A percentile compares a stretch with the other conserved stretches of the same genome.
These are phyloP conservation scores for Cladosporium sp. DNA, from an alignment of 2,329 filamentous ascomycete genomes.

Conservation along the genomic window DNA sequence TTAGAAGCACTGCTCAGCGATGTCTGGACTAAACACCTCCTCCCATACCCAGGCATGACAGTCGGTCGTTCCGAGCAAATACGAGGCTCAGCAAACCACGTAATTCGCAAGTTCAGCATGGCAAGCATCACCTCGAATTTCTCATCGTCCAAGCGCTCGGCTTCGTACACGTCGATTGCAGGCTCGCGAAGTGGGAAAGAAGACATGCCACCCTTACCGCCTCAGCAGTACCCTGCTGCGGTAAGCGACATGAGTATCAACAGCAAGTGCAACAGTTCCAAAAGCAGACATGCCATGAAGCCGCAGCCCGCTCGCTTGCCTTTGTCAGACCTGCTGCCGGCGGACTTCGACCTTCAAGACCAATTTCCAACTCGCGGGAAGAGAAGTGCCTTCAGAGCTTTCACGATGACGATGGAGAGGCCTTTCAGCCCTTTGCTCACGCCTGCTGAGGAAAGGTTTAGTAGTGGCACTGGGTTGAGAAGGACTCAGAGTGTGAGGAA, in stretches of 20 bases:
- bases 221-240: not conserved
- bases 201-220: slow-evolving; percentile 20
- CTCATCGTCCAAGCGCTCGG: slow-evolving; percentile 65
- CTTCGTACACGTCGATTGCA: slow-evolving; percentile 47
- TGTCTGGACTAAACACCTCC: slow-evolving; percentile 74
- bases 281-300: not conserved
- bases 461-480: slow-evolving; percentile 20
- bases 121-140: slow-evolving; percentile 75
- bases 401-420: slow-evolving; percentile 32
- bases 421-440: slow-evolving; percentile 28
- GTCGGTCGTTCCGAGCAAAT: slow-evolving; percentile 64
- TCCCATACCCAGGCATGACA: slow-evolving; percentile 80
- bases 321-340: slow-evolving; percentile 34
- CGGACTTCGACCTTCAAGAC: slow-evolving; percentile 42
- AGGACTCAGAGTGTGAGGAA: slow-evolving; percentile 29
- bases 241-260: not conserved
- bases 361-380: slow-evolving; percentile 18
- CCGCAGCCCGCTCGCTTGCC: slow-evolving; percentile 7
- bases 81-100: slow-evolving; percentile 71
- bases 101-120: slow-evolving; percentile 84
- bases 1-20: slow-evolving; percentile 70
- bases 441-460: slow-evolving; percentile 15
- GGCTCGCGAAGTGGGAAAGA: slow-evolving; percentile 23
- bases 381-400: slow-evolving; percentile 25
- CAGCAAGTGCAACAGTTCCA: not conserved